These are phyloP conservation scores for Claviceps spartinae DNA, from an alignment of 2,329 filamentous ascomycete genomes.

Conservation along the genomic window DNA sequence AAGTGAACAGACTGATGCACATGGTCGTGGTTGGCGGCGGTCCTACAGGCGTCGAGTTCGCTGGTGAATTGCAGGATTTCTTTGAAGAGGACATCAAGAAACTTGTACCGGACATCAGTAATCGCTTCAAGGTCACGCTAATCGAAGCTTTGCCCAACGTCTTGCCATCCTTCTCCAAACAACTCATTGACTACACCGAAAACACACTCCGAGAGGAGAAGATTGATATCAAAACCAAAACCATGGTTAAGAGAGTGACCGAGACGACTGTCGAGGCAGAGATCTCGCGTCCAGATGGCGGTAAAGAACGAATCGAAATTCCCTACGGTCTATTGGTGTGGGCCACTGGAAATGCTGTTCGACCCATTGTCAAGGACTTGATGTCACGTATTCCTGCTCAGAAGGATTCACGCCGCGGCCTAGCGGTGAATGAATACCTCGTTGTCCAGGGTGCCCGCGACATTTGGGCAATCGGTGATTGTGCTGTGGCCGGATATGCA, in stretches of 20 bases:
- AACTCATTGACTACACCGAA: conserved; percentile 98
- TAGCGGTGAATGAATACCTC: conserved; percentile 96
- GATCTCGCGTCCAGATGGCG: conserved; percentile 65
- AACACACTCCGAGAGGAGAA: conserved; percentile 98
- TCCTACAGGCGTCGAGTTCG: conserved; percentile 95
- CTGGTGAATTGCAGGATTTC: conserved; percentile 95
- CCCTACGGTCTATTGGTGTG: conserved; percentile 95
- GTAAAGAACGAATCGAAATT: conserved; percentile 67
- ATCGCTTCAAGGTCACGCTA: conserved; percentile 92
- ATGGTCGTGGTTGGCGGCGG: conserved; percentile 95
- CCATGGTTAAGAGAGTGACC: conserved; percentile 95
- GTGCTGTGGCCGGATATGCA: conserved; percentile 92
- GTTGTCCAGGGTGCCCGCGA: conserved; percentile 95
- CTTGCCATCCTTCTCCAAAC: conserved; percentile 96
- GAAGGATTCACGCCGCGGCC: conserved; percentile 84
- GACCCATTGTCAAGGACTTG: conserved; percentile 78
- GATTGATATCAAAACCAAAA: conserved; percentile 95
- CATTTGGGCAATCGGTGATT: conserved; percentile 96
- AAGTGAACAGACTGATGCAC: conserved; percentile 87
- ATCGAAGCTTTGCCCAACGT: conserved; percentile 96
- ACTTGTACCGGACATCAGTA: conserved; percentile 88
- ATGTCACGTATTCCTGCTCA: conserved; percentile 88
- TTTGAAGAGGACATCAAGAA: conserved; percentile 98
- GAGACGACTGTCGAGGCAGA: conserved; percentile 89
- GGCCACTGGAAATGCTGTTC: conserved; percentile 93